A percentile compares a stretch with the other conserved stretches of the same genome.
Evolutionary conservation across 1,284 basidiomycete genomes (phyloP).

Genomic region (Apiotrichum sp.): DNA sequence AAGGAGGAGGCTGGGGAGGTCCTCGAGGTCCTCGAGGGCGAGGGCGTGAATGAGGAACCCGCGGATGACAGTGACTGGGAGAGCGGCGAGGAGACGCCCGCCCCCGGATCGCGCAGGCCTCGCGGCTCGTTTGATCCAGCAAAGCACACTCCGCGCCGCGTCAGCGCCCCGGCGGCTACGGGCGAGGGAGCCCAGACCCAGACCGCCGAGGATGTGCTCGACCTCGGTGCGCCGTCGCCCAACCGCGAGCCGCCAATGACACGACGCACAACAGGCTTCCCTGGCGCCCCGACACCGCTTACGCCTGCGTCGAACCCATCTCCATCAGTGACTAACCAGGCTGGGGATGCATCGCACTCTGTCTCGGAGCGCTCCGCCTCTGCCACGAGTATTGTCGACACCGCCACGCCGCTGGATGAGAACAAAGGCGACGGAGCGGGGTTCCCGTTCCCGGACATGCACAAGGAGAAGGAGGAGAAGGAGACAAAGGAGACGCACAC

Average conservation of each 20-base stretch:
- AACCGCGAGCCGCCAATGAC: conserved; percentile 8
- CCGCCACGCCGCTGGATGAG: neutral
- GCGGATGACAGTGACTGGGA: conserved; percentile 14
- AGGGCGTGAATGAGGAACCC: neutral
- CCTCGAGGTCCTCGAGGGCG: conserved; percentile 9
- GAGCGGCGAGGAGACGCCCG: conserved; percentile 16
- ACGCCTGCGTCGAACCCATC: neutral
- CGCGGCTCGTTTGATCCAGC: neutral
- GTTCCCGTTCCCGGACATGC: conserved; percentile 11
- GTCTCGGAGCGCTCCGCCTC: neutral
- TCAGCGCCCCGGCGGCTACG: neutral
- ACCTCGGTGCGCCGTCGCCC: neutral
- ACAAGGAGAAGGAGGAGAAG: neutral
- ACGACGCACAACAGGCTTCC: conserved; percentile 9
- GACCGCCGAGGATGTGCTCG: neutral
- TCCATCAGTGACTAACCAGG: no score
- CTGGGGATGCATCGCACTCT: neutral
- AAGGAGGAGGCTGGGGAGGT: neutral
- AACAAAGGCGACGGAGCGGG: neutral
- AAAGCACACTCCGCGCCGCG: neutral
- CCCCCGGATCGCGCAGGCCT: neutral
- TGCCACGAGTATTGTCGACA: neutral
- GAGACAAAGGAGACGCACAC: conserved; percentile 1
- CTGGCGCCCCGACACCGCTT: neutral
- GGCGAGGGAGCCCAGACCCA: neutral